phyloP scores from a whole-genome alignment of 2,329 filamentous ascomycete genomes.

The Geosmithia flava region DNA sequence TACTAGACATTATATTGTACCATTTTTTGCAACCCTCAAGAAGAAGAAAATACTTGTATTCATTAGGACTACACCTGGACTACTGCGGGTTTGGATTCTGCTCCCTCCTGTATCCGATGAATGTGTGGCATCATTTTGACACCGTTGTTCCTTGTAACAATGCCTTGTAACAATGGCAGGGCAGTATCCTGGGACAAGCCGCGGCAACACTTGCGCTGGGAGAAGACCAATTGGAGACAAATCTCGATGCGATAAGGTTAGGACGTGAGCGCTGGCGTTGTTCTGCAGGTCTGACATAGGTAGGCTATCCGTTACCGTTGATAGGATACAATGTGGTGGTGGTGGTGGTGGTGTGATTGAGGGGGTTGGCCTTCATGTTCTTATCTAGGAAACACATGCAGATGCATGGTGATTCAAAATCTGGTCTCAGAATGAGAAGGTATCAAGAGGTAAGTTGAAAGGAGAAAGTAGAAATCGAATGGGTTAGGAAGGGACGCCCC shows the following conservation, averaged over 20 bases:
- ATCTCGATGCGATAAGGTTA: neutral
- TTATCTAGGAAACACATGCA: neutral
- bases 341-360: neutral
- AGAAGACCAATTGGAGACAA: no score
- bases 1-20: constrained; percentile 13
- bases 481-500: neutral
- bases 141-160: no score
- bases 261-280: neutral
- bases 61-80: neutral
- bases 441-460: neutral
- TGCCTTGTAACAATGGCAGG: no score
- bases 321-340: neutral
- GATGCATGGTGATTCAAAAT: neutral
- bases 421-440: neutral
- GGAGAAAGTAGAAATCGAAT: neutral
- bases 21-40: constrained; percentile 6
- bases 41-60: neutral
- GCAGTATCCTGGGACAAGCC: neutral
- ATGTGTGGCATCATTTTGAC: no score
- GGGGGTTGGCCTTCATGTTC: neutral
- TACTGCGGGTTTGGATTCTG: neutral
- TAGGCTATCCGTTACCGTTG: neutral
- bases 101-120: no score
- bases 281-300: neutral
- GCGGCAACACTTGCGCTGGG: neutral